These are phyloP conservation scores for Mimosa pudica DNA, from an alignment of 306 rosid genomes.

Conservation along the genomic window DNA sequence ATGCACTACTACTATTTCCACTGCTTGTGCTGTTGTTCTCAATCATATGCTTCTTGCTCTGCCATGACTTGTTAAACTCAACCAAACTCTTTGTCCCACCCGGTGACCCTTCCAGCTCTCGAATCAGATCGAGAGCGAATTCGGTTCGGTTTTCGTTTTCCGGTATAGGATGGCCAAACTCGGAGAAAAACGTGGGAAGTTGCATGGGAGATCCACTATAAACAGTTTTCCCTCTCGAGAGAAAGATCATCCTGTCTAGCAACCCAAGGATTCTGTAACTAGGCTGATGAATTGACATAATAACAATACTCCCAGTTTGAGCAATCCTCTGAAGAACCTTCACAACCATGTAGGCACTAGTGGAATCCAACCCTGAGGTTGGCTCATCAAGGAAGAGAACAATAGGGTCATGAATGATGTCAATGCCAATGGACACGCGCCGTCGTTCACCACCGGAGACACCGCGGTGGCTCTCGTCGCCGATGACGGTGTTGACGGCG, in stretches of 20 bases:
- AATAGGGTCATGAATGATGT: constrained; percentile 92
- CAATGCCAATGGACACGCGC: constrained; percentile 92
- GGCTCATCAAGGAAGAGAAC: constrained; percentile 90
- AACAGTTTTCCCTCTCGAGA: constrained; percentile 85
- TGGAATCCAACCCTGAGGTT: constrained; percentile 91
- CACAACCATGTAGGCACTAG: constrained; percentile 96
- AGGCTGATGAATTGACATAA: constrained; percentile 94
- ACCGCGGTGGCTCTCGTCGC: constrained; percentile 94
- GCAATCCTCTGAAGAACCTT: constrained; percentile 91
- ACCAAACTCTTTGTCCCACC: constrained; percentile 78
- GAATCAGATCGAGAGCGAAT: constrained; percentile 89
- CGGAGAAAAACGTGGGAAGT: constrained; percentile 62
- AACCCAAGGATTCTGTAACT: constrained; percentile 83
- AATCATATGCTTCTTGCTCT: constrained; percentile 51
- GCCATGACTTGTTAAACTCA: constrained; percentile 91
- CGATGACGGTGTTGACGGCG: constrained; percentile 79
- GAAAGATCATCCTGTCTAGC: constrained; percentile 72
- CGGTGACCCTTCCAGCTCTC: constrained; percentile 78
- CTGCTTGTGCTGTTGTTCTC: not conserved
- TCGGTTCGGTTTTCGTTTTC: constrained; percentile 87
- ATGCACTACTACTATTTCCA: constrained; percentile 14
- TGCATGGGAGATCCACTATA: constrained; percentile 77
- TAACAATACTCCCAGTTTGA: constrained; percentile 92
- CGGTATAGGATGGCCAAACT: constrained; percentile 88
- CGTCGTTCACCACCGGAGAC: constrained; percentile 94